A percentile compares a stretch with the other conserved stretches of the same genome.
These are phyloP conservation scores for Micractinium sp. DNA, from an alignment of 139 green algal genomes.

Conservation along the genomic window DNA sequence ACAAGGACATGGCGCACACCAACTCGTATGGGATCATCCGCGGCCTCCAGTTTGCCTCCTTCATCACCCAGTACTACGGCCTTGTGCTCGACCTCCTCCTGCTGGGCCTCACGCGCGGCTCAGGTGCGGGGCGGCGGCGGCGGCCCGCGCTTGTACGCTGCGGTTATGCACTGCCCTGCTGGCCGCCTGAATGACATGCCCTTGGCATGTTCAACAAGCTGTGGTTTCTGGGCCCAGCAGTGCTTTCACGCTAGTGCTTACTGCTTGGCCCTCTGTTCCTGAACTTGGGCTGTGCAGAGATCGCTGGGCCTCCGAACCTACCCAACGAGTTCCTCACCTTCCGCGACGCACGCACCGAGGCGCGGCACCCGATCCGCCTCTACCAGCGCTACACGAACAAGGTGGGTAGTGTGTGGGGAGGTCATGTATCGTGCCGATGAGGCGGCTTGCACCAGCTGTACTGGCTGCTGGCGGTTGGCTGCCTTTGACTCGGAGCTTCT, in stretches of 20 bases:
- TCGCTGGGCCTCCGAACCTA: slow-evolving; percentile 91
- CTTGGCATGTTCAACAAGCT: no score
- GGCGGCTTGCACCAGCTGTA: background rate
- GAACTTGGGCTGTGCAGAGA: slow-evolving; percentile 60
- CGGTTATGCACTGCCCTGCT: no score
- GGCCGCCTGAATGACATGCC: no score
- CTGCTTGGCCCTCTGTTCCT: no score
- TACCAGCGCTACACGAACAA: slow-evolving; percentile 96
- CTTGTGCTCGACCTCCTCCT: slow-evolving; percentile 97
- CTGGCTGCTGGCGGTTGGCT: background rate
- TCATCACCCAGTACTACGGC: slow-evolving; percentile 97
- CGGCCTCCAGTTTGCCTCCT: slow-evolving; percentile 97
- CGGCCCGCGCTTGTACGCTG: no score
- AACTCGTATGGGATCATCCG: slow-evolving; percentile 98
- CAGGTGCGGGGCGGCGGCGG: slow-evolving; percentile 4
- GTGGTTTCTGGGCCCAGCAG: no score
- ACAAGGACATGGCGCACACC: slow-evolving; percentile 99
- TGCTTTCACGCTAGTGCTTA: no score
- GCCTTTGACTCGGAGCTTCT: background rate
- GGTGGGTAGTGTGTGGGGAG: slow-evolving; percentile 35
- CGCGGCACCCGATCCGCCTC: slow-evolving; percentile 95
- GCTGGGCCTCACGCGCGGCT: slow-evolving; percentile 95
- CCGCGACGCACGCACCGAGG: slow-evolving; percentile 87
- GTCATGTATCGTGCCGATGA: background rate
- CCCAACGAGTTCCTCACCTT: slow-evolving; percentile 99